A percentile compares a stretch with the other conserved stretches of the same genome.
Conservation (phyloP, 1,284 basidiomycete species). For the Phaffia rhodozyma region DNA sequence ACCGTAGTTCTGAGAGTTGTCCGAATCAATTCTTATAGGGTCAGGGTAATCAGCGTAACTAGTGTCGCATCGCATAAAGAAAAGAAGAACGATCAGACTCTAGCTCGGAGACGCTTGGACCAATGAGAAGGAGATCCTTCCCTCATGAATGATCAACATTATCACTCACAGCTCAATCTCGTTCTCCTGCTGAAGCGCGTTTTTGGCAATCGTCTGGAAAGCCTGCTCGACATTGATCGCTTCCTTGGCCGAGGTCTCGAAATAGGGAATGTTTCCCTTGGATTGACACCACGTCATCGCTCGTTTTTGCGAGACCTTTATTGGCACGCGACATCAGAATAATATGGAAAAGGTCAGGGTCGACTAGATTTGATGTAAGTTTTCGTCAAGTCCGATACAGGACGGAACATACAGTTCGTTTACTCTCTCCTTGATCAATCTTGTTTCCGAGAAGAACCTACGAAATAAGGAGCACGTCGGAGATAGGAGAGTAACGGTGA, state of each 20-base stretch:
- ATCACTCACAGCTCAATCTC: slow-evolving; percentile 79
- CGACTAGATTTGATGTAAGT: slow-evolving; percentile 2
- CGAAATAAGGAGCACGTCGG: background rate
- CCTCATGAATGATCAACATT: slow-evolving; percentile 15
- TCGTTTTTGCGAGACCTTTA: slow-evolving; percentile 92
- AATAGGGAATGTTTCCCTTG: slow-evolving; percentile 99
- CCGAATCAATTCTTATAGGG: slow-evolving; percentile 92
- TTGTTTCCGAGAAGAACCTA: slow-evolving; percentile 87
- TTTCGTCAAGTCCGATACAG: too few relatives aligned
- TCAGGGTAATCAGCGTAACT: slow-evolving; percentile 98
- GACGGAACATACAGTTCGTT: slow-evolving; percentile 64
- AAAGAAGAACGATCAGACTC: background rate
- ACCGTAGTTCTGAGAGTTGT: slow-evolving; percentile 79
- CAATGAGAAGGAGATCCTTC: slow-evolving; percentile 1
- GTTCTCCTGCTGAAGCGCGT: slow-evolving; percentile 90
- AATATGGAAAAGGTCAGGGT: background rate
- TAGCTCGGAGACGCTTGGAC: background rate
- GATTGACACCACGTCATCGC: slow-evolving; percentile 99
- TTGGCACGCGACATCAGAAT: background rate
- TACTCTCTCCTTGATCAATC: slow-evolving; percentile 99
- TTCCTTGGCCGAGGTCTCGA: slow-evolving; percentile 99
- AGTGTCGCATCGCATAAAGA: slow-evolving; percentile 6
- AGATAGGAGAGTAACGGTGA: background rate
- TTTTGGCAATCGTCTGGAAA: slow-evolving; percentile 98
- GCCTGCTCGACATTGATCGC: slow-evolving; percentile 99